These are phyloP conservation scores for Rhododendron molle DNA, from an alignment of 148 eudicot genomes.

Conservation along the genomic window DNA sequence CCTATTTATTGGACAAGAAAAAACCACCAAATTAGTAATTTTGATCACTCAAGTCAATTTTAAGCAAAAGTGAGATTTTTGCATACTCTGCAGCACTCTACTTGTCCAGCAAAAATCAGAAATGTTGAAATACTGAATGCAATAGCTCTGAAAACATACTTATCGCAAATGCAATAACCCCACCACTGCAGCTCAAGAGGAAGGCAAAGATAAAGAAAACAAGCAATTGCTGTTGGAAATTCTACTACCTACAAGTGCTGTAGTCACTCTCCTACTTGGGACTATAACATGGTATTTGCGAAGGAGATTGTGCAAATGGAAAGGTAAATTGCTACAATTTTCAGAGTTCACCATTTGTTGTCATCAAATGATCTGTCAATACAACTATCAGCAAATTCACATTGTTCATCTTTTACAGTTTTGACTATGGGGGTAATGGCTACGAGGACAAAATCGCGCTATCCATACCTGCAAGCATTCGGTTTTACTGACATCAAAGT, in stretches of 20 bases:
- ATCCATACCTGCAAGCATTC: too few relatives aligned
- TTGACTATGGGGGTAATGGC: background rate
- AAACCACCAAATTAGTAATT: background rate
- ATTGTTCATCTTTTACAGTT: background rate
- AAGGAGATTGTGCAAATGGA: constrained; percentile 5
- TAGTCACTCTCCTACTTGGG: constrained; percentile 14
- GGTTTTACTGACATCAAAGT: too few relatives aligned
- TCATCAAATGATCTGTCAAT: background rate
- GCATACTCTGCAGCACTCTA: background rate
- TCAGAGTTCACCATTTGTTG: background rate
- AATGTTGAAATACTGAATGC: too few relatives aligned
- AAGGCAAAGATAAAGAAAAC: background rate
- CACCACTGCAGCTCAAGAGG: constrained; percentile 18
- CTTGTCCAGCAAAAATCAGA: background rate
- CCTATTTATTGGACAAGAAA: background rate
- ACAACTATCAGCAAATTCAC: background rate
- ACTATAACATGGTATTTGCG: constrained; percentile 6
- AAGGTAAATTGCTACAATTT: constrained; percentile 9
- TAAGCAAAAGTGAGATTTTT: background rate
- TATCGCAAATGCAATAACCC: background rate
- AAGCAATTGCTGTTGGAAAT: constrained; percentile 9
- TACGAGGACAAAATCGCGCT: too few relatives aligned
- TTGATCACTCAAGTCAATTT: background rate
- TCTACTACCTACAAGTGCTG: constrained; percentile 16
- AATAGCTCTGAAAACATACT: background rate